A percentile compares a stretch with the other conserved stretches of the same genome.
Evolutionary conservation across 345 rosid genomes (phyloP).

Genomic region (Arabis alpina): DNA sequence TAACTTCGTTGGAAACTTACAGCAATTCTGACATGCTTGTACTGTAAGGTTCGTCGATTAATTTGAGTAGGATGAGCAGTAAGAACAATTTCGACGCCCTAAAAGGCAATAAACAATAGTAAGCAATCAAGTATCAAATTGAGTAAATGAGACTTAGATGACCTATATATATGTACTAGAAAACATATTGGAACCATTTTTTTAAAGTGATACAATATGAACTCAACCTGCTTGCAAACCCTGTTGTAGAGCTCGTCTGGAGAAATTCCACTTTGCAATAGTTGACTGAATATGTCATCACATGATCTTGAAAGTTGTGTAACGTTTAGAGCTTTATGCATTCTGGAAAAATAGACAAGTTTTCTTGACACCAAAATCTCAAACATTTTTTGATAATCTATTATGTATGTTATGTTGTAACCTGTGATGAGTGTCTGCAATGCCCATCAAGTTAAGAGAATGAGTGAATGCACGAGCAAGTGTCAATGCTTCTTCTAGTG

Average conservation of each 20-base stretch:
- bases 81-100: conserved; percentile 97
- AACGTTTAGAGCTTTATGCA: conserved; percentile 61
- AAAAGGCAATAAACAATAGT: conserved; percentile 22
- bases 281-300: conserved; percentile 81
- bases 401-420: conserved; percentile 18
- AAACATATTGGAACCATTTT: too few species aligned
- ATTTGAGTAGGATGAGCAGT: conserved; percentile 99
- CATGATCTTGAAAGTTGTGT: conserved; percentile 81
- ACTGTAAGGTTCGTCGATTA: conserved; percentile 90
- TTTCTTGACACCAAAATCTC: too few species aligned
- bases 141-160: too few species aligned
- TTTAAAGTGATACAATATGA: neutral
- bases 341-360: conserved; percentile 50
- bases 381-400: neutral
- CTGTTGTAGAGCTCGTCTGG: conserved; percentile 76
- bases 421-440: conserved; percentile 98
- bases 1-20: conserved; percentile 54
- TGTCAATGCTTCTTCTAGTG: conserved; percentile 83
- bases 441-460: conserved; percentile 90
- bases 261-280: conserved; percentile 80
- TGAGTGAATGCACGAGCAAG: conserved; percentile 94
- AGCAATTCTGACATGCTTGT: conserved; percentile 91
- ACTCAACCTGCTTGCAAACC: conserved; percentile 85
- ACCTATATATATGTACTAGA: too few species aligned
- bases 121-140: conserved; percentile 4